Conservation (phyloP, 2,329 filamentous ascomycete genomes). For the Zalaria obscura region DNA sequence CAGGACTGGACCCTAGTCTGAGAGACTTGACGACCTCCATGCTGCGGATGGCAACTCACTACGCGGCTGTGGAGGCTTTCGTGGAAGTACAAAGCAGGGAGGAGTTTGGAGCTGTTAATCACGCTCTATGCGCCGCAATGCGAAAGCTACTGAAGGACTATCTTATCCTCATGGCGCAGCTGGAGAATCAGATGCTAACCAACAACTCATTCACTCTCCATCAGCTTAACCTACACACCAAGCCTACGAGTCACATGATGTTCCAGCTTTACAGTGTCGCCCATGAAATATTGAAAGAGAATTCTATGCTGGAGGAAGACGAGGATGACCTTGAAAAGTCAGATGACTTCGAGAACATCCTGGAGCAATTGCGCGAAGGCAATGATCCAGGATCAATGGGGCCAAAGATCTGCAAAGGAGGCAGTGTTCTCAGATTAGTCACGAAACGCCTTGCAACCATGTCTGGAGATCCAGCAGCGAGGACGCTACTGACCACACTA, state of each 20-base stretch:
- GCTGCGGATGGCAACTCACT: conserved; percentile 89
- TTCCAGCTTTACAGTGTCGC: conserved; percentile 78
- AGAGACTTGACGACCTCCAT: conserved; percentile 78
- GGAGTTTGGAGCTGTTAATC: conserved; percentile 88
- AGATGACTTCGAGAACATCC: conserved; percentile 76
- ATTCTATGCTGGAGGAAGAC: conserved; percentile 70
- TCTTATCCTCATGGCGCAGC: conserved; percentile 76
- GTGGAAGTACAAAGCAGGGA: conserved; percentile 88
- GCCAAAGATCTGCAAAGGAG: conserved; percentile 94
- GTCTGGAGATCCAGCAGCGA: conserved; percentile 84
- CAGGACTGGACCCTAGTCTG: conserved; percentile 80
- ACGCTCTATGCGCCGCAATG: conserved; percentile 90
- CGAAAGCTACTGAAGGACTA: conserved; percentile 88
- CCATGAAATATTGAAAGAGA: conserved; percentile 75
- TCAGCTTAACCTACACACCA: conserved; percentile 79
- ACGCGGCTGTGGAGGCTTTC: conserved; percentile 80
- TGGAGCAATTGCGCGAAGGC: conserved; percentile 78
- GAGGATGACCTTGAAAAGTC: conserved; percentile 49
- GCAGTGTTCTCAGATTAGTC: conserved; percentile 77
- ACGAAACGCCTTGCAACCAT: conserved; percentile 75
- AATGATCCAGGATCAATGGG: conserved; percentile 71
- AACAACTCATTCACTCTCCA: conserved; percentile 85
- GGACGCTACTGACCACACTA: conserved; percentile 65
- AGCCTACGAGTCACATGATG: conserved; percentile 83
- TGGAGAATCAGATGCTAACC: conserved; percentile 85